These are phyloP conservation scores for Silybum marianum DNA, from an alignment of 129 eudicot species.

Conservation along the genomic window DNA sequence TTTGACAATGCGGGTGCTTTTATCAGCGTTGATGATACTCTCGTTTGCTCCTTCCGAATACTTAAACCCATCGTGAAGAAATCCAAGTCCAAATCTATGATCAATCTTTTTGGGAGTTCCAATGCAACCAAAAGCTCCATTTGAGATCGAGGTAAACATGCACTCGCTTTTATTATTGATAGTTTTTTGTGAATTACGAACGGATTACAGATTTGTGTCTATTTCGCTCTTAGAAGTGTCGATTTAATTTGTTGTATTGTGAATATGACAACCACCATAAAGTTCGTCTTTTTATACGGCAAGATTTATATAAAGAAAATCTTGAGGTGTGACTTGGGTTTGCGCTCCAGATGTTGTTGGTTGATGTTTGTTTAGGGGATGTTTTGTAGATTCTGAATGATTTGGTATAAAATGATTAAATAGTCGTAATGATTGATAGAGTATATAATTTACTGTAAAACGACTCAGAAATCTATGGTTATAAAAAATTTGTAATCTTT, in stretches of 20 bases:
- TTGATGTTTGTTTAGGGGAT: not conserved
- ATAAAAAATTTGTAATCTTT: too few species aligned
- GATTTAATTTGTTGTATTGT: not conserved
- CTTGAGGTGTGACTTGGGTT: not conserved
- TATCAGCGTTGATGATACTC: conserved; percentile 53
- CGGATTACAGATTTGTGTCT: not conserved
- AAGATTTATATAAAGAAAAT: not conserved
- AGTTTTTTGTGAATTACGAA: not conserved
- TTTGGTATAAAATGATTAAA: too few species aligned
- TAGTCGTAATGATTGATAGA: too few species aligned
- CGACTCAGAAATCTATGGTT: too few species aligned
- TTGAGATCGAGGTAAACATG: not conserved
- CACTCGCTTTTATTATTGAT: not conserved
- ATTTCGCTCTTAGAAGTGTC: not conserved
- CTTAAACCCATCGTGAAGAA: conserved; percentile 57
- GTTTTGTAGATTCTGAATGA: not conserved
- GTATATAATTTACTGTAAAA: too few species aligned
- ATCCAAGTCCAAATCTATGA: conserved; percentile 33
- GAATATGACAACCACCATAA: not conserved
- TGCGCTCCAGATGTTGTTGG: not conserved
- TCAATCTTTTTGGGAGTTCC: conserved; percentile 47
- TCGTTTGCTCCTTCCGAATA: conserved; percentile 56
- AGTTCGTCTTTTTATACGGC: not conserved
- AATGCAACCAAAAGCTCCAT: conserved; percentile 17
- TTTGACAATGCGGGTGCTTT: conserved; percentile 49